These are phyloP conservation scores for Diaporthe sp. DNA, from an alignment of 2,329 filamentous ascomycete species.

Conservation along the genomic window DNA sequence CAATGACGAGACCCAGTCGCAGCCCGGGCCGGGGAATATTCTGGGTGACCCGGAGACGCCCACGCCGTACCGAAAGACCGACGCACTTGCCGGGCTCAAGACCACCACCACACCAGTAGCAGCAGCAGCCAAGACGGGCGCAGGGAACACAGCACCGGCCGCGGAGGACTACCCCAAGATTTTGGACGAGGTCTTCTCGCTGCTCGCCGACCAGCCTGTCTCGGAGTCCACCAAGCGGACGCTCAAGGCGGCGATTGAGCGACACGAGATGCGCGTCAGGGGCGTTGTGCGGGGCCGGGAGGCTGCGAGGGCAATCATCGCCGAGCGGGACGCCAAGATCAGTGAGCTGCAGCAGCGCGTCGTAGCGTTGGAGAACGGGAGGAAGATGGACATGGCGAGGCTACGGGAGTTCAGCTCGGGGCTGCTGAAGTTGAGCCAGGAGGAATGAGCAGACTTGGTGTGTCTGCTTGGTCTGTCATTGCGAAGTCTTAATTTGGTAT, in stretches of 20 bases:
- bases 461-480: background rate
- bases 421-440: slow-evolving; percentile 31
- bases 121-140: slow-evolving; percentile 35
- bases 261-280: slow-evolving; percentile 68
- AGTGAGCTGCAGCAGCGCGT: slow-evolving; percentile 53
- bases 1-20: background rate
- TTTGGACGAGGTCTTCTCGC: slow-evolving; percentile 60
- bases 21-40: background rate
- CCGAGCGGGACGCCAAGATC: slow-evolving; percentile 68
- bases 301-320: slow-evolving; percentile 71
- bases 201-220: slow-evolving; percentile 61
- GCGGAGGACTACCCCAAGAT: slow-evolving; percentile 50
- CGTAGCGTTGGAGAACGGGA: slow-evolving; percentile 53
- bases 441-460: background rate
- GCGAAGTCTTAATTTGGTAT: background rate
- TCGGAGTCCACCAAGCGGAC: slow-evolving; percentile 50
- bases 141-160: background rate
- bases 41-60: slow-evolving; percentile 26
- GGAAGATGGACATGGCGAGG: slow-evolving; percentile 36
- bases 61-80: slow-evolving; percentile 36
- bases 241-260: slow-evolving; percentile 62
- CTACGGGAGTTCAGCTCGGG: slow-evolving; percentile 37
- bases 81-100: slow-evolving; percentile 14
- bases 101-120: slow-evolving; percentile 25
- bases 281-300: slow-evolving; percentile 77